Evolutionary conservation across 2,329 filamentous ascomycete genomes (phyloP).

Genomic region (Proliferodiscus dingleyae): DNA sequence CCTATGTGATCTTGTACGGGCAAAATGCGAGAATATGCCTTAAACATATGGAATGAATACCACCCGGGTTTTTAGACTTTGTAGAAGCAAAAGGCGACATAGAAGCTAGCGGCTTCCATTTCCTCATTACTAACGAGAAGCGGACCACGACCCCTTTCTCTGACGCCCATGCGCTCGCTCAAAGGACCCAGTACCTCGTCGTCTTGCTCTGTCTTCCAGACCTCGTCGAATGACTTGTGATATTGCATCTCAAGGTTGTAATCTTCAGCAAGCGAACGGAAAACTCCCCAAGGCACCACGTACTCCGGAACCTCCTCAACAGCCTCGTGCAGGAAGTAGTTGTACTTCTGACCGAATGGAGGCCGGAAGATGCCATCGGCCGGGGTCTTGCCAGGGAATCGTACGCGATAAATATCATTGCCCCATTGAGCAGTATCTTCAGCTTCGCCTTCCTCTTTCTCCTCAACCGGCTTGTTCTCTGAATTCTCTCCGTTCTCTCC

Average conservation of each 20-base stretch:
- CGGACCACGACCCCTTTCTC: conserved; percentile 59
- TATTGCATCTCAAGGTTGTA: conserved; percentile 96
- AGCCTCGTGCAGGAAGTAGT: conserved; percentile 90
- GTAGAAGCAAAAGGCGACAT: conserved; percentile 94
- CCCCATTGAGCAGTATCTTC: conserved; percentile 76
- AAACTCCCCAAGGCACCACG: conserved; percentile 96
- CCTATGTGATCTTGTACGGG: no score
- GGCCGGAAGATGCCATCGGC: conserved; percentile 87
- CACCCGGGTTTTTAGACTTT: conserved; percentile 61
- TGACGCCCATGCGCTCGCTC: conserved; percentile 93
- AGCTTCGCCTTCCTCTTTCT: conserved; percentile 56
- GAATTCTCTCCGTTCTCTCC: conserved; percentile 35
- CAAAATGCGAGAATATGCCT: no score
- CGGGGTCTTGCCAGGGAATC: conserved; percentile 78
- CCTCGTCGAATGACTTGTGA: conserved; percentile 81
- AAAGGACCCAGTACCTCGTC: conserved; percentile 75
- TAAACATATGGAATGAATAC: no score
- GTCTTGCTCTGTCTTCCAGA: conserved; percentile 89
- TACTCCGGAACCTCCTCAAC: conserved; percentile 97
- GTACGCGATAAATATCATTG: conserved; percentile 86
- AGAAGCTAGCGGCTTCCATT: conserved; percentile 88
- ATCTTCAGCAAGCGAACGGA: conserved; percentile 90
- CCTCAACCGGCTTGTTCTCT: conserved; percentile 33
- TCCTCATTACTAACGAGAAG: conserved; percentile 78
- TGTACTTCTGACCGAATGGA: conserved; percentile 97